Evolutionary conservation across 2,329 filamentous ascomycete genomes (phyloP).

Genomic region (Rhynchosporium agropyri): DNA sequence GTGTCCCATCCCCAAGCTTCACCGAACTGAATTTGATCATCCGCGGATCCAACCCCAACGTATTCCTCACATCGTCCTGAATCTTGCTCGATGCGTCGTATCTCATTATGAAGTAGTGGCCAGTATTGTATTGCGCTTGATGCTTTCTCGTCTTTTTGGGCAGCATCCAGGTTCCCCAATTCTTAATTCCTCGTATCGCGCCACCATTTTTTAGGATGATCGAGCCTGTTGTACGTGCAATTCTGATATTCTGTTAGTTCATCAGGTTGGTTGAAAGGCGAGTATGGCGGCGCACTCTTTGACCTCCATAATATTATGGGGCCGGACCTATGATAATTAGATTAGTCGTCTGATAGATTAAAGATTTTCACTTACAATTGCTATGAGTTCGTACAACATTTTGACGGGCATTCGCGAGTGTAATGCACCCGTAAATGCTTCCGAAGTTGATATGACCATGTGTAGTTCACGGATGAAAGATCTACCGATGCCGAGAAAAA

Average conservation of each 20-base stretch:
- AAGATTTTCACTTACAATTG: slow-evolving; percentile 66
- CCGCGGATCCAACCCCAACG: slow-evolving; percentile 81
- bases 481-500: slow-evolving; percentile 13
- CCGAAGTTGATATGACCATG: slow-evolving; percentile 13
- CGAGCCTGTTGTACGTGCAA: slow-evolving; percentile 81
- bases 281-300: slow-evolving; percentile 73
- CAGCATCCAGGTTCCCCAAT: slow-evolving; percentile 93
- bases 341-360: background rate
- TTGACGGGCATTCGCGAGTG: slow-evolving; percentile 41
- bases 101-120: slow-evolving; percentile 97
- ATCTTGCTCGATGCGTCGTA: slow-evolving; percentile 79
- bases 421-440: background rate
- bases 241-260: slow-evolving; percentile 55
- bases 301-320: slow-evolving; percentile 85
- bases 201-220: slow-evolving; percentile 82
- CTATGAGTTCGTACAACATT: slow-evolving; percentile 98
- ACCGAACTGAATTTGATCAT: slow-evolving; percentile 88
- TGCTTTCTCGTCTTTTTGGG: slow-evolving; percentile 78
- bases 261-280: slow-evolving; percentile 21
- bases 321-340: slow-evolving; percentile 71
- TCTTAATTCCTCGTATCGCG: slow-evolving; percentile 87
- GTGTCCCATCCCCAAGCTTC: slow-evolving; percentile 72
- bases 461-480: slow-evolving; percentile 11
- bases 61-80: slow-evolving; percentile 74
- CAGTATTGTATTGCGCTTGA: slow-evolving; percentile 79